A percentile compares a stretch with the other conserved stretches of the same genome.
Evolutionary conservation across 768 basidiomycete species (phyloP).

Genomic region (Tulasnella sp.): DNA sequence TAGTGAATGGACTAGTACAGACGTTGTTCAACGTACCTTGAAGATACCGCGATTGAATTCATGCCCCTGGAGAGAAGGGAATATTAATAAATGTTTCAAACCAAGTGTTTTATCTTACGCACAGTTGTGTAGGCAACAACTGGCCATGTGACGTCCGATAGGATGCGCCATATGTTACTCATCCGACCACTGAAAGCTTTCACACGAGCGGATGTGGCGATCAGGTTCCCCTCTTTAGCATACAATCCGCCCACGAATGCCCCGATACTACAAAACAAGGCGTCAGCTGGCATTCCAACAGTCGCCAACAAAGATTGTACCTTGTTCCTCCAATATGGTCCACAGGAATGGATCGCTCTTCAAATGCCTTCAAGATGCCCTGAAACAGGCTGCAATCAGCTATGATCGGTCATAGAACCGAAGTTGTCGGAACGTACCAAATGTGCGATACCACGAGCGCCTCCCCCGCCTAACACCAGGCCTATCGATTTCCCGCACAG

Average conservation of each 20-base stretch:
- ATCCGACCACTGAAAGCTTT: conserved; percentile 86
- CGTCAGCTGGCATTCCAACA: too few relatives aligned
- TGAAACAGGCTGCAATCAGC: conserved; percentile 25
- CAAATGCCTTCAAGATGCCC: conserved; percentile 88
- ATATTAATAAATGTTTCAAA: neutral
- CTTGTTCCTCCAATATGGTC: conserved; percentile 87
- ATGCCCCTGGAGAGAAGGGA: conserved; percentile 53
- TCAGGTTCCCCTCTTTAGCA: conserved; percentile 84
- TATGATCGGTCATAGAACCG: neutral
- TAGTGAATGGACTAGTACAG: too few relatives aligned
- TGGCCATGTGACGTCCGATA: conserved; percentile 90
- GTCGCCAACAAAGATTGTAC: too few relatives aligned
- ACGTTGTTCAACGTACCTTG: conserved; percentile 51
- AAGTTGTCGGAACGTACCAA: conserved; percentile 33
- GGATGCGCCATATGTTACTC: conserved; percentile 87
- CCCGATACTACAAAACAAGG: conserved; percentile 47
- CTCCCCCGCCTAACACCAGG: conserved; percentile 93
- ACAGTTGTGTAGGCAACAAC: conserved; percentile 88
- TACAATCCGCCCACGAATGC: conserved; percentile 89
- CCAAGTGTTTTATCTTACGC: conserved; percentile 13
- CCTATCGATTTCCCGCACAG: conserved; percentile 91
- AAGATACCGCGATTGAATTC: conserved; percentile 93
- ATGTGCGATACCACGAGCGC: conserved; percentile 79
- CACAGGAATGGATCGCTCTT: conserved; percentile 86
- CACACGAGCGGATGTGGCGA: conserved; percentile 72